phyloP scores from a whole-genome alignment of 2,329 filamentous ascomycete species.

The Coniella lustricola region DNA sequence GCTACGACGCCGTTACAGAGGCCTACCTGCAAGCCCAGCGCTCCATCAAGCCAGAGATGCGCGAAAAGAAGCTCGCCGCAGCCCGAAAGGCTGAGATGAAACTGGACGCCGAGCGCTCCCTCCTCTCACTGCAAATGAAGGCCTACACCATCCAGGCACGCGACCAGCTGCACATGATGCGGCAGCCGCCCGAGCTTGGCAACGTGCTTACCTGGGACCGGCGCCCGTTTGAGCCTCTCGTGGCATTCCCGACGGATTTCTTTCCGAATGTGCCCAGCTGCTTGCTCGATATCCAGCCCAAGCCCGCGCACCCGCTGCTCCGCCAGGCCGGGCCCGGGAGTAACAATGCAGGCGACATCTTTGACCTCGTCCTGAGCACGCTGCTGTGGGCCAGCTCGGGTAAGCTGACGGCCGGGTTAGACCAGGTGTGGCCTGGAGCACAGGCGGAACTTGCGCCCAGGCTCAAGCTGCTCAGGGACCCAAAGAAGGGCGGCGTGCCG shows the following conservation, averaged over 20 bases:
- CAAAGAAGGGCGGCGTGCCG: constrained; percentile 37
- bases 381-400: constrained; percentile 25
- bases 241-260: constrained; percentile 52
- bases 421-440: constrained; percentile 53
- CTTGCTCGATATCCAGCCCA: constrained; percentile 63
- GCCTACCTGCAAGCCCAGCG: constrained; percentile 11
- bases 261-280: constrained; percentile 52
- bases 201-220: constrained; percentile 61
- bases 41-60: neutral
- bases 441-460: constrained; percentile 42
- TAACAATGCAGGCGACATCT: constrained; percentile 39
- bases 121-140: constrained; percentile 30
- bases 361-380: constrained; percentile 43
- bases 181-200: constrained; percentile 39
- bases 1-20: constrained; percentile 23
- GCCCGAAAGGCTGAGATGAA: constrained; percentile 16
- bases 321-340: constrained; percentile 35
- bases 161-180: constrained; percentile 49
- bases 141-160: constrained; percentile 22
- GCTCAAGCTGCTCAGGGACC: constrained; percentile 44
- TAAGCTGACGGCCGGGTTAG: constrained; percentile 34
- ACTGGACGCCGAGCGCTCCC: constrained; percentile 25
- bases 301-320: constrained; percentile 41
- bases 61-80: neutral
- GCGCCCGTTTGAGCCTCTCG: constrained; percentile 63